Evolutionary conservation across 1,284 basidiomycete species (phyloP).

Genomic region (Ustilago xerochloae): DNA sequence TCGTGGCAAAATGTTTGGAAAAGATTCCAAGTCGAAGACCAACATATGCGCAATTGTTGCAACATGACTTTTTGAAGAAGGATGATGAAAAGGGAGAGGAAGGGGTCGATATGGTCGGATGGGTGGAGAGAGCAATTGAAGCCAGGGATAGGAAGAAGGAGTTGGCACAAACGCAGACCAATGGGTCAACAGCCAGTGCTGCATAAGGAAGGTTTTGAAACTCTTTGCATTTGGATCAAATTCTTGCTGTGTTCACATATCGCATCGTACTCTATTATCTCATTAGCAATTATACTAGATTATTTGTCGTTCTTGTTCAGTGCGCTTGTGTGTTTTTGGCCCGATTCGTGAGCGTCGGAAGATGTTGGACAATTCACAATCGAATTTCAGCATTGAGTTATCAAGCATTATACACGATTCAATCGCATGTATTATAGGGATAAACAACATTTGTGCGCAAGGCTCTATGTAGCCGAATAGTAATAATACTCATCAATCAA

Average conservation of each 20-base stretch:
- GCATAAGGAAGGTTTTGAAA: too few relatives aligned
- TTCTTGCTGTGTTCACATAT: too few relatives aligned
- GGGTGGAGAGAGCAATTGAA: slow-evolving; percentile 57
- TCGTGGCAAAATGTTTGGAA: slow-evolving; percentile 64
- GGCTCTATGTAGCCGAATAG: slow-evolving; percentile 68
- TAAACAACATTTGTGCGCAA: background rate
- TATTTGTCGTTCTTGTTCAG: too few relatives aligned
- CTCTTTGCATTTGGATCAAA: too few relatives aligned
- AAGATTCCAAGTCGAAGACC: slow-evolving; percentile 76
- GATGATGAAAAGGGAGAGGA: slow-evolving; percentile 56
- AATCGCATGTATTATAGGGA: too few relatives aligned
- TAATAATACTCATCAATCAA: slow-evolving; percentile 95
- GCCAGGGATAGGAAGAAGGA: slow-evolving; percentile 30
- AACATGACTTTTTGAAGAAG: slow-evolving; percentile 78
- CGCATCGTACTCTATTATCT: background rate
- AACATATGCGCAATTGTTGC: slow-evolving; percentile 84
- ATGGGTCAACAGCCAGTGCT: background rate
- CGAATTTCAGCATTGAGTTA: too few relatives aligned
- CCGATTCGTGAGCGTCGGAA: too few relatives aligned
- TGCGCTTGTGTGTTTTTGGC: too few relatives aligned
- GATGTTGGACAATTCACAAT: too few relatives aligned
- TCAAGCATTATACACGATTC: too few relatives aligned
- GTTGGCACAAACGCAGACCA: slow-evolving; percentile 15
- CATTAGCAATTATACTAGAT: background rate
- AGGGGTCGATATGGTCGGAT: slow-evolving; percentile 68